Evolutionary conservation across 1,139 yeast genomes (phyloP), one percentile per base, ranked within the genome.

Genomic region (Diutina mesorugosa): DNA sequence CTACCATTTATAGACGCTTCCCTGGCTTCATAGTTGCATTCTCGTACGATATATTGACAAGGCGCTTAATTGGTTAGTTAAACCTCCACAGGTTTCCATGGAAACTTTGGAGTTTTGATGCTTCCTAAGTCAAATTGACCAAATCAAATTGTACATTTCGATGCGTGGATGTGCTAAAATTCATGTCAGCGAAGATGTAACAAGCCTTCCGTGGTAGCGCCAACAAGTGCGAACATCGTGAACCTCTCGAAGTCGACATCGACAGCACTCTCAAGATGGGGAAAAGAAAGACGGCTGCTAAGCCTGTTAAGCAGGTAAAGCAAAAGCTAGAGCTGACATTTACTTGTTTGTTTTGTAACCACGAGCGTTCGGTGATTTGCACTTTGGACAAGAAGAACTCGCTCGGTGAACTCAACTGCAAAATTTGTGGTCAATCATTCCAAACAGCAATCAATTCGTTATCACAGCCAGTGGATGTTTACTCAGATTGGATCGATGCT

Each of bases 401-500:
- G 58, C 80, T 93, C 55, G 99, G 99, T 21, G 84, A 87, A 47
- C 73, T 93, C 60, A 84, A 83, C 60, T 93, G 99, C 69, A 93
- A 93, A 68, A 87, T 91, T 35, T 93, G 99, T 68, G 98, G 98
- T 0, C 98, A 93, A 67, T 81, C 83, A 55, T 95, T 93, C 74
- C 98, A 91, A 68, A 84, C 96, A 3, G 82, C 93, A 55, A 90
- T 91, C 63, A 90, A 90, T 68, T 83, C 87, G 54, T 74, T 87
- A 57, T 83, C 90, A 0, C 91, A 86, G 60, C 97, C 99, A 0
- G 91, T 93, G 50, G 99, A 93, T 69, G 89, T 93, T 29, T 93
- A 93, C 68, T 87, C 96, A 56, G 99, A 91, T 67, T 93, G 99
- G 99, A 90, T 90, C 58, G 99, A 93, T 73, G 99, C 98, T 1